These are phyloP conservation scores for Neodidymelliopsis sp. DNA, from an alignment of 2,329 filamentous ascomycete genomes.

Conservation along the genomic window DNA sequence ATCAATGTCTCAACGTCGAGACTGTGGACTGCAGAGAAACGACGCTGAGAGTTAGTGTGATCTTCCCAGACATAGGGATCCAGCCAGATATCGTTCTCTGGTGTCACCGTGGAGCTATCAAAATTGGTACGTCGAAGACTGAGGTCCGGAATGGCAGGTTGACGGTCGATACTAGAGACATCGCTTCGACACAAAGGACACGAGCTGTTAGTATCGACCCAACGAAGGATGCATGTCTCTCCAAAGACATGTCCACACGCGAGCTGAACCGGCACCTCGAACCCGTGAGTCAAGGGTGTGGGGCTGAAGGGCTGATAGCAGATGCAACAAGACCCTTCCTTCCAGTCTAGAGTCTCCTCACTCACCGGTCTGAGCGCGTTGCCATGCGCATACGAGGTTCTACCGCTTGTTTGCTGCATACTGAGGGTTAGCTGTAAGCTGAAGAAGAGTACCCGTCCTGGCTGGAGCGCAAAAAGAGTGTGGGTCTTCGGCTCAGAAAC, in stretches of 20 bases:
- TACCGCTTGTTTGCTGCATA: slow-evolving; percentile 5
- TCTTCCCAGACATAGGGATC: slow-evolving; percentile 1
- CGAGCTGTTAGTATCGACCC: slow-evolving; percentile 17
- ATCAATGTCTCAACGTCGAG: neutral
- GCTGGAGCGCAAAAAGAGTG: slow-evolving; percentile 5
- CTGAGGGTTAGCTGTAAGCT: slow-evolving; percentile 3
- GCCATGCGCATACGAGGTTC: neutral
- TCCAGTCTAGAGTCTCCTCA: slow-evolving; percentile 1
- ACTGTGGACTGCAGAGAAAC: neutral
- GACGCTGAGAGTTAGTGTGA: neutral
- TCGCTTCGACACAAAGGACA: slow-evolving; percentile 25
- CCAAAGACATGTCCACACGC: slow-evolving; percentile 27
- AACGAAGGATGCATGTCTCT: slow-evolving; percentile 20
- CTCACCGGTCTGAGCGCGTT: slow-evolving; percentile 12
- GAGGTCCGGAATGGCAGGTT: neutral
- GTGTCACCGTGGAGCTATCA: neutral
- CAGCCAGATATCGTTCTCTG: slow-evolving; percentile 8
- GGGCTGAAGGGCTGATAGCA: slow-evolving; percentile 21
- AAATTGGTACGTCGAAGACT: neutral
- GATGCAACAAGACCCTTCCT: slow-evolving; percentile 18
- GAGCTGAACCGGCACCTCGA: slow-evolving; percentile 22
- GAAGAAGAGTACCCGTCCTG: neutral
- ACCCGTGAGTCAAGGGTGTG: slow-evolving; percentile 1
- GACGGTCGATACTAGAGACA: neutral
- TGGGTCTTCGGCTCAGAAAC: neutral